Evolutionary conservation across 148 eudicot genomes (phyloP), one percentile per base, ranked within the genome.

Genomic region (Mesembryanthemum crystallinum): DNA sequence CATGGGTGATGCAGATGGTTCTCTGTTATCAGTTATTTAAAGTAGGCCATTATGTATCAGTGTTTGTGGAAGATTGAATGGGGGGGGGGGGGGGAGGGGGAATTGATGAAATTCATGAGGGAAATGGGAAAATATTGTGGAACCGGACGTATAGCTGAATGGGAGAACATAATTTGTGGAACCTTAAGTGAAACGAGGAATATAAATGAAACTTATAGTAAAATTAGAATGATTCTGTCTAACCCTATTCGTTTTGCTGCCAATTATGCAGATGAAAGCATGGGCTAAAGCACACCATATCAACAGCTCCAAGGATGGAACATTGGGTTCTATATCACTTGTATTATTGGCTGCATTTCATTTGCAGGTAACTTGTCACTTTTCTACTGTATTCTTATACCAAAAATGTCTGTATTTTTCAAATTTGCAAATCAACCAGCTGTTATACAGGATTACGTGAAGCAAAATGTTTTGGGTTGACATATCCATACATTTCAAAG

Each of bases 201-300:
- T 23, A 21, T 5, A 17, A 15, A 47, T 28, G 25, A 20, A 4
- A 14, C 4, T 27, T 32, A 33, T 15, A 0, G 37, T 12, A 37
- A n/a, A n/a, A 12, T 28, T 52, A 20, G 27, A 42, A 55, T 43
- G 3, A 18, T 47, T 69, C 11, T 35, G 42, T 62, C 1, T 72
- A 61, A 73, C 61, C 49, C 37, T 67, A 29, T 67, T 30, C 72
- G 73, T 30, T 37, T 60, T 61, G 65, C n/a, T 69, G 62, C 15
- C 62, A 33, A 74, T 69, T 24, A 14, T 62, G 73, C 92, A 95
- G 98, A 81, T 92, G 83, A 95, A 95, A 85, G 81, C 83, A 66
- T 95, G 98, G 98, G 98, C 97, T 69, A 92, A 88, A 74, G 91
- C 91, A 74, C 88, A 92, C 30, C 79, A 83, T 64, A 92, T 95